Base-by-base conservation (phyloP, 441 rosid genomes). In the Pelargonium cotyledonis region DNA sequence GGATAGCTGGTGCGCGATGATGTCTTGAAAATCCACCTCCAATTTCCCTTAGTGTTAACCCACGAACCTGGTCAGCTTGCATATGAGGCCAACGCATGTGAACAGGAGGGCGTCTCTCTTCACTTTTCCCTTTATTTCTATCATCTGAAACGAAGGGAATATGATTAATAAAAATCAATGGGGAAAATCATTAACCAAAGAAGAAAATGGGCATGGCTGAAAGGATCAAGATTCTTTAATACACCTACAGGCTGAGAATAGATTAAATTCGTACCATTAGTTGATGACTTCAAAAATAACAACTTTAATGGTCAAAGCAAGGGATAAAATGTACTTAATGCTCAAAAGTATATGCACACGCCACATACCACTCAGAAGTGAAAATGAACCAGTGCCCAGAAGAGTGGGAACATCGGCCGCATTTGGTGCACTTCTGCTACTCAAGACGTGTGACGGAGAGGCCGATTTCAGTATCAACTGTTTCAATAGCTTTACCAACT, bases 21-120 rank as follows among this genome's bases (percentile, higher is more conserved):
- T 95, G 98, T 75, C 90, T 88, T 69, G 89, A 70, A 80, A 92
- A 95, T 79, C 99, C 99, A 80, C 99, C 99, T 65, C 99, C 97
- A 68, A 95, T 87, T 85, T 95, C 99, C 78, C 99, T 89, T 82
- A 95, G 84, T 77, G 84, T 75, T 65, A 95, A 78, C 68, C 94
- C 99, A 74, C 79, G 92, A 75, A 92, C 92, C 83, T 92, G 99
- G 83, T 92, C 94, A 72, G 90, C 91, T 65, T 70, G 89, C 79
- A 80, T 84, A 78, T 95, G 99, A 80, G 99, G 99, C 99, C 99
- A 92, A 53, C 89, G 92, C 92, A 95, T 80, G 80, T 84, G 71
- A 70, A 74, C 67, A 67, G 96, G 92, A 40, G 89, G 85, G 66
- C 47, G 65, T 73, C 80, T 86, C 43, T 35, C 73, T 77, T 79